phyloP scores from a whole-genome alignment of 177 flowering plant species.

The Telopea speciosissima region DNA sequence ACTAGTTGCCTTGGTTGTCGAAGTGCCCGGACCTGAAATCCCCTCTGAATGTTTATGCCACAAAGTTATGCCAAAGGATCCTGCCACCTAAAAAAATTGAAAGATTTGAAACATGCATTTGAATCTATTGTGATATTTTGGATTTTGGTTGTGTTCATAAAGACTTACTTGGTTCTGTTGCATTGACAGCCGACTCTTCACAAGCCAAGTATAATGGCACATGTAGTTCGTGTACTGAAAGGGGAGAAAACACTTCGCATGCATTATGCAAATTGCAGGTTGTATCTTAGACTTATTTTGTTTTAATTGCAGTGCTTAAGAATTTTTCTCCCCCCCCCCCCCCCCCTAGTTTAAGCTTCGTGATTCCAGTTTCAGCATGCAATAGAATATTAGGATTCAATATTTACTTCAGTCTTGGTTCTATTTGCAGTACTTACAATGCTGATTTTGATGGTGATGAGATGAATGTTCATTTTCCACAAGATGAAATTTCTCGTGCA shows the following conservation, averaged over 20 bases:
- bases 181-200: slow-evolving; percentile 91
- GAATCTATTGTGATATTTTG: background rate
- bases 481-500: slow-evolving; percentile 98
- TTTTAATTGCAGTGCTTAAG: background rate
- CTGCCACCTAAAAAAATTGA: too few species aligned
- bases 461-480: slow-evolving; percentile 98
- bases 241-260: slow-evolving; percentile 94
- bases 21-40: too few species aligned
- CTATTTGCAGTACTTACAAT: slow-evolving; percentile 68
- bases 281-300: background rate
- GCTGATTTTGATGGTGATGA: slow-evolving; percentile 99
- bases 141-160: background rate
- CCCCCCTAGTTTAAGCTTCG: slow-evolving; percentile 1
- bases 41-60: too few species aligned
- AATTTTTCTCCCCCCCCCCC: background rate
- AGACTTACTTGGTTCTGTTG: background rate
- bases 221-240: slow-evolving; percentile 80
- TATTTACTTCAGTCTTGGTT: background rate
- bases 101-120: too few species aligned
- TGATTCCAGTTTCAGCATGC: background rate
- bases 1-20: too few species aligned
- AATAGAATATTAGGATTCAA: too few species aligned
- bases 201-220: slow-evolving; percentile 98
- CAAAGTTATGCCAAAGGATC: too few species aligned
- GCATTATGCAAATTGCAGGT: slow-evolving; percentile 99